Percentiles rank a stretch among this genome's conserved stretches.
phyloP scores from a whole-genome alignment of 176 grass and related monocot genomes.

The Triticum dicoccoides region DNA sequence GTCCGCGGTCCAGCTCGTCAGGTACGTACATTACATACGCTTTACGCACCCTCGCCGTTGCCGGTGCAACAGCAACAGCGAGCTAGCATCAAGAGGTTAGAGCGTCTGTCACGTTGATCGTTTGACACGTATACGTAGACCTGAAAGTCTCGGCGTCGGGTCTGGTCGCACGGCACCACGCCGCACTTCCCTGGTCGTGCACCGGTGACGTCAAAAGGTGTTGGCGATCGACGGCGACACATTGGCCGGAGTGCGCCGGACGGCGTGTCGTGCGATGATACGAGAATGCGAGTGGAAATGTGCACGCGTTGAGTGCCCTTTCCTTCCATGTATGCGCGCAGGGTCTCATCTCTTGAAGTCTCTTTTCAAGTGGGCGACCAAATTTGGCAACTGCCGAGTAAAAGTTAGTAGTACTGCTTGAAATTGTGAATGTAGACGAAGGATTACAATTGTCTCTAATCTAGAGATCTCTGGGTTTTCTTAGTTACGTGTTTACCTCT shows the following conservation, averaged over 20 bases:
- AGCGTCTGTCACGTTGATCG: neutral
- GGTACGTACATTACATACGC: conserved; percentile 18
- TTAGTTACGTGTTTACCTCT: neutral
- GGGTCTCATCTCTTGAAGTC: neutral
- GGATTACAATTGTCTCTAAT: neutral
- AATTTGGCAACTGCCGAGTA: too few relatives aligned
- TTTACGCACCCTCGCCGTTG: too few relatives aligned
- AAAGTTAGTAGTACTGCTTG: too few relatives aligned
- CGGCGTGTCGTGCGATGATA: neutral
- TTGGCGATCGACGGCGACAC: conserved; percentile 17
- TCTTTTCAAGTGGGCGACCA: too few relatives aligned
- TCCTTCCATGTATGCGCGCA: neutral
- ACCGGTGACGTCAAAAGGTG: neutral
- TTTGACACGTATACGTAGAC: neutral
- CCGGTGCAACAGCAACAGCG: neutral
- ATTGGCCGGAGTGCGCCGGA: neutral
- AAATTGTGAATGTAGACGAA: too few relatives aligned
- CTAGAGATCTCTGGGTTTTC: neutral
- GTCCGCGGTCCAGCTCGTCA: neutral
- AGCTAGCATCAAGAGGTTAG: neutral
- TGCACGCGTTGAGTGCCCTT: neutral
- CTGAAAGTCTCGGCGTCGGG: neutral
- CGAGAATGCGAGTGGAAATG: neutral
- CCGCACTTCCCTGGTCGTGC: conserved; percentile 20
- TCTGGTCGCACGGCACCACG: neutral